Percentiles rank a stretch among this genome's conserved stretches.
phyloP scores from a whole-genome alignment of 768 basidiomycete species.

The Rhodotorula babjevae region DNA sequence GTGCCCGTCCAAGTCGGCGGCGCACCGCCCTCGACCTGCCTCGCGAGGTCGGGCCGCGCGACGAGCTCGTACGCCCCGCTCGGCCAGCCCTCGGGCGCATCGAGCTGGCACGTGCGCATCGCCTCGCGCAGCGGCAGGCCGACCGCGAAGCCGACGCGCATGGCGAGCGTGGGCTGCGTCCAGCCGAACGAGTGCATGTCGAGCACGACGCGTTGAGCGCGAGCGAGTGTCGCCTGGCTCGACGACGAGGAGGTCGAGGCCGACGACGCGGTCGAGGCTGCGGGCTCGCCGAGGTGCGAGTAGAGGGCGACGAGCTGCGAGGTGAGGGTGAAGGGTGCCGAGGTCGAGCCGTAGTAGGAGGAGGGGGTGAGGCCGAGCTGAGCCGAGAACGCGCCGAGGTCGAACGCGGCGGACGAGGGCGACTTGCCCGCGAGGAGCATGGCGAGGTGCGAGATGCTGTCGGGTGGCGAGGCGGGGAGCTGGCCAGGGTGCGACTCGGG shows the following conservation, averaged over 20 bases:
- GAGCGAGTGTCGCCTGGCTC: fast-evolving
- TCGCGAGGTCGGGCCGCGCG: slow-evolving; percentile 69
- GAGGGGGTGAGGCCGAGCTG: neutral
- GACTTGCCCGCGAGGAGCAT: neutral
- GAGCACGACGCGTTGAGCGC: slow-evolving; percentile 12
- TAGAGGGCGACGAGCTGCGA: neutral
- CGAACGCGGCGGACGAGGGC: no score
- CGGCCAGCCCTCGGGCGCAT: slow-evolving; percentile 71
- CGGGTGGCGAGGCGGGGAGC: neutral
- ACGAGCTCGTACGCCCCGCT: slow-evolving; percentile 63
- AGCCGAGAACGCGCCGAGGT: neutral
- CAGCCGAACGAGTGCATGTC: slow-evolving; percentile 21
- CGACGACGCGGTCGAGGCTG: neutral
- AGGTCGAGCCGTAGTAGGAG: neutral
- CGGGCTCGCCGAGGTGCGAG: neutral
- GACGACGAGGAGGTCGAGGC: neutral
- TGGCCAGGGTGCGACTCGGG: neutral
- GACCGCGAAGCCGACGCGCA: slow-evolving; percentile 41
- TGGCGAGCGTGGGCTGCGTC: slow-evolving; percentile 36
- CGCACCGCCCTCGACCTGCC: slow-evolving; percentile 7
- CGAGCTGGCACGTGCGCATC: slow-evolving; percentile 72
- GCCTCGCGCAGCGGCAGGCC: slow-evolving; percentile 73
- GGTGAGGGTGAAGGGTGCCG: neutral
- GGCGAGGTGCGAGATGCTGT: neutral
- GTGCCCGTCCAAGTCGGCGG: neutral